Evolutionary conservation across 2,329 filamentous ascomycete species (phyloP).

Genomic region (Lachnellula cervina): DNA sequence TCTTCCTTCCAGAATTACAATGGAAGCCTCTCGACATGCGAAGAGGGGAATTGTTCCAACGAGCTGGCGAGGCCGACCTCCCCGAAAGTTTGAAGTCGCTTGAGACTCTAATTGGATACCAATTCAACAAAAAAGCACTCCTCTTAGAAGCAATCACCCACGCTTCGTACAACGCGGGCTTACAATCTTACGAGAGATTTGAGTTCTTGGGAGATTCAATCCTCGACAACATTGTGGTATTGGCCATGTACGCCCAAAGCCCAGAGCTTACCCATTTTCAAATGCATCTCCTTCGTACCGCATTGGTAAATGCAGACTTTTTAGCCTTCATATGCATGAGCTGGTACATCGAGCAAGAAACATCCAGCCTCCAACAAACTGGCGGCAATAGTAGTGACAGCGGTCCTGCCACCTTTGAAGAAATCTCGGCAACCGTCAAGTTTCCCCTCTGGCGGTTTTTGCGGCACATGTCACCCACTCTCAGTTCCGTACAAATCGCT

Average conservation of each 20-base stretch:
- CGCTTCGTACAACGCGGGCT: constrained; percentile 49
- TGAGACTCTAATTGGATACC: constrained; percentile 65
- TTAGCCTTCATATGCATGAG: constrained; percentile 72
- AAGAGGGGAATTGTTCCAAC: constrained; percentile 40
- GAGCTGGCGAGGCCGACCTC: constrained; percentile 35
- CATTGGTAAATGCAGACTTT: constrained; percentile 75
- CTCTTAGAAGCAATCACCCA: constrained; percentile 81
- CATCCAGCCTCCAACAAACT: constrained; percentile 11
- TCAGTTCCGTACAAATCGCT: constrained; percentile 41
- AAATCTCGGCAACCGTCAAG: constrained; percentile 9
- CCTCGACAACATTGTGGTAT: constrained; percentile 71
- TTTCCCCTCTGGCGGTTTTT: constrained; percentile 63
- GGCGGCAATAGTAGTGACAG: neutral
- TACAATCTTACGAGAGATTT: constrained; percentile 61
- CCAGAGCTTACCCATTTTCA: constrained; percentile 47
- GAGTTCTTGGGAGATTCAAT: constrained; percentile 87
- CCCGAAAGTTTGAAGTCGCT: constrained; percentile 44
- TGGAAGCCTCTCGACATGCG: constrained; percentile 46
- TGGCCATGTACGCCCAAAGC: constrained; percentile 43
- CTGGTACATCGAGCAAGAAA: constrained; percentile 36
- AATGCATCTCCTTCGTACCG: constrained; percentile 75
- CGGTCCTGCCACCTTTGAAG: constrained; percentile 13
- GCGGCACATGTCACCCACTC: constrained; percentile 47
- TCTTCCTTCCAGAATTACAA: constrained; percentile 58
- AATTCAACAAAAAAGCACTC: constrained; percentile 62